A percentile compares a stretch with the other conserved stretches of the same genome.
These are phyloP conservation scores for Solanum medicagineum DNA, from an alignment of 257 asterid species.

Conservation along the genomic window DNA sequence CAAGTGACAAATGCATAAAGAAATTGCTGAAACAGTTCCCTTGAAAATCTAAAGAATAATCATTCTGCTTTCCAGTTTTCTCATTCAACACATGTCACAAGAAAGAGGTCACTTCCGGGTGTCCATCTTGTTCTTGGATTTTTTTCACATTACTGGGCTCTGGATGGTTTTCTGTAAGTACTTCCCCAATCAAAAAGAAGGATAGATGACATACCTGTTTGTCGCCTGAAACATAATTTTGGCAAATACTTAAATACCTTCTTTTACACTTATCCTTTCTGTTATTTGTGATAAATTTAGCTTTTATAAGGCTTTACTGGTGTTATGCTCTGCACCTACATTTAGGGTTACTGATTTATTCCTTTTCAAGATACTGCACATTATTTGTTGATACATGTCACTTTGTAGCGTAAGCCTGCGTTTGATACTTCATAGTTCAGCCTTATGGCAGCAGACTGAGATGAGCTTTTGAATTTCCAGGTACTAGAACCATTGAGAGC, in stretches of 20 bases:
- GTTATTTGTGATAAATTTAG: not conserved
- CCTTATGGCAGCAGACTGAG: not conserved
- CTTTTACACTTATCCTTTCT: not conserved
- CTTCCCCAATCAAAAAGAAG: not conserved
- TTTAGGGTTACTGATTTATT: not conserved
- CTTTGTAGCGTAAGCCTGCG: not conserved
- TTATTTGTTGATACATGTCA: not conserved
- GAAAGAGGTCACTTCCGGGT: not conserved
- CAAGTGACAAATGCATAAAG: not conserved
- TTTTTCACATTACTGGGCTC: not conserved
- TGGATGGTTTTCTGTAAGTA: not conserved
- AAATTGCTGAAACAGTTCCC: not conserved
- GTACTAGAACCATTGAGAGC: constrained; percentile 94
- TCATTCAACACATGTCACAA: not conserved
- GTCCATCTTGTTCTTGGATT: not conserved
- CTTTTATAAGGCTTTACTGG: not conserved
- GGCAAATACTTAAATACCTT: not conserved
- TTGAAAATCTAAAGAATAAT: not conserved
- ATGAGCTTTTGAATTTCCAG: constrained; percentile 20
- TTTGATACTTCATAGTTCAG: not conserved
- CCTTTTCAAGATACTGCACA: not conserved
- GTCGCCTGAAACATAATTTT: not conserved
- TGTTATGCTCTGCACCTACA: not conserved
- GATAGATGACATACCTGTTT: not conserved
- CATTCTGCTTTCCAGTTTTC: not conserved